Base-by-base conservation (phyloP, 306 rosid species). In the Rosa multiflora region DNA sequence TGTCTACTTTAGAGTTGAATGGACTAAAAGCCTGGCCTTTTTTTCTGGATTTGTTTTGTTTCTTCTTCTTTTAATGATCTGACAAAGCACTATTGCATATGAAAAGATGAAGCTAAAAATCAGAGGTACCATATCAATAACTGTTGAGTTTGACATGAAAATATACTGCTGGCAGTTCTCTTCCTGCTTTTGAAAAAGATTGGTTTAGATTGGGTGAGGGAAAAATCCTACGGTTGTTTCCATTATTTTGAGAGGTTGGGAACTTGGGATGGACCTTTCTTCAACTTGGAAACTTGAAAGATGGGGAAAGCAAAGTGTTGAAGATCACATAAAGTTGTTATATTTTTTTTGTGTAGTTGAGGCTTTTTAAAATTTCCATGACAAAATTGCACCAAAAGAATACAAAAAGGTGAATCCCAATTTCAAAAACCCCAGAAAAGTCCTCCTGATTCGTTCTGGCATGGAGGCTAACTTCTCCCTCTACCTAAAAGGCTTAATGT, bases 321-420 rank as follows among this genome's bases (percentile, higher is more conserved):
- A 67, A 66, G 82, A 87, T 82, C 89, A 81, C 84, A 62, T 44
- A 78, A 86, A 86, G 84, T 78, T 82, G 81, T 81, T 76, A 61
- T 39, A 66, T 67, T 75, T 81, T 85, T 74, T 35, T 35, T 11
- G 73, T 78, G 73, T 61, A 67, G 81, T 86, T 86, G 62, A 73
- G 80, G 81, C 78, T 83, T 76, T 85, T 86, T 69, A 46, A 82
- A 86, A 9, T 77, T 52, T 79, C 69, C 77, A 70, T 81, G 79
- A 73, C 32, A 67, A 58, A 73, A 67, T 79, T 84, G 84, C 72
- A 78, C 88, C 80, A 81, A 84, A 91, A 79, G 83, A 78, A 82
- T 69, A 82, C 81, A 83, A 87, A 67, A 85, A 86, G 88, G 12
- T 40, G 10, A 40, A 55, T 75, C 78, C 82, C 23, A 66, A 12